Base-by-base conservation (phyloP, 208 protist genomes). In the Trypanosoma theileri region DNA sequence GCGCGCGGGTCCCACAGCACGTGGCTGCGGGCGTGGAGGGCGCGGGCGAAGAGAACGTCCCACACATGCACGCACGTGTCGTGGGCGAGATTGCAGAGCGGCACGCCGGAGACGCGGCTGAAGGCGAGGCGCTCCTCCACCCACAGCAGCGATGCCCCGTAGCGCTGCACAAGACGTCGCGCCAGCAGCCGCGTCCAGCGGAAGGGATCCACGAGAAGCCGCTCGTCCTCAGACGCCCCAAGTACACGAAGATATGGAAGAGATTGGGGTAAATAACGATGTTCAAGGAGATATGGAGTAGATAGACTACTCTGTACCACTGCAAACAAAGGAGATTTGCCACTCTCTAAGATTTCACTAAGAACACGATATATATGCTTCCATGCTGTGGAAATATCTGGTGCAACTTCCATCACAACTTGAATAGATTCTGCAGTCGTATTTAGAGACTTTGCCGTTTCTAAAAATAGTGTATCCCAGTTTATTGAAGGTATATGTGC, bases 51-150 rank as follows among this genome's bases (percentile, higher is more conserved):
- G 45, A 96, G 78, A 2, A 93, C 85, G 62, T 96, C 92, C 46
- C 93, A 80, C 28, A 82, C 86, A 66, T 92, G 86, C 76, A 88
- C 87, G 64, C 86, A 89, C 62, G 85, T 92, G 71, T 96, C 92
- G 61, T 92, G 84, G 12, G 75, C 82, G 17, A 96, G 73, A 72
- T 96, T 96, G 73, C 92, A 94, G 2, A 95, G 51, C 50, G 92
- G 92, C 28, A 96, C 85, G n/a, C 80, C 79, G 3, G 87, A 79
- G 44, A 92, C 12, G 24, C 92, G 80, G 53, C 88, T 93, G 77
- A 94, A 79, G 45, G 84, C 79, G 28, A 96, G 63, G 7, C 86
- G 83, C 75, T 96, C 89, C 70, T 94, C 84, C 24, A 94, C 79
- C 89, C 88, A 95, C 42, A 94, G 67, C 8, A 81, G 55, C 9